Evolutionary conservation across 257 asterid genomes (phyloP).

Genomic region (Echium plantagineum): DNA sequence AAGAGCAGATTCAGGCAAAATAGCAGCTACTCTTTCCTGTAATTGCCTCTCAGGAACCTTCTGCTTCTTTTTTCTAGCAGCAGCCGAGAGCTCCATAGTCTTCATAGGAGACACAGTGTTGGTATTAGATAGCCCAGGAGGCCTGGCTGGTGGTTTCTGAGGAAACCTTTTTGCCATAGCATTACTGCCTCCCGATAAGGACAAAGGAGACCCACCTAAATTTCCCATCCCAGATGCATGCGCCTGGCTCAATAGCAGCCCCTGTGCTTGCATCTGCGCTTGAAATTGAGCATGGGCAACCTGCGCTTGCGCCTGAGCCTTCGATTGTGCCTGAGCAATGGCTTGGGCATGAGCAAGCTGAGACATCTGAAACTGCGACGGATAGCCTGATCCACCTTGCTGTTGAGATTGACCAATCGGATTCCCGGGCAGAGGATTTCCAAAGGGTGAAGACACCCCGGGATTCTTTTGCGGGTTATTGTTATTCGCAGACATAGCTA

Average conservation of each 20-base stretch:
- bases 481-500: constrained; percentile 70
- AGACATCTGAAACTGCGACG: constrained; percentile 54
- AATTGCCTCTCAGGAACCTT: constrained; percentile 88
- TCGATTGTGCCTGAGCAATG: constrained; percentile 36
- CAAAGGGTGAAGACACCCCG: constrained; percentile 79
- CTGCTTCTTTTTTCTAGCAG: constrained; percentile 90
- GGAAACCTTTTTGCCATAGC: constrained; percentile 48
- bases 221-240: constrained; percentile 46
- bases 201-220: constrained; percentile 65
- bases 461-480: constrained; percentile 58
- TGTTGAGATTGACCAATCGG: constrained; percentile 44
- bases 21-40: constrained; percentile 88
- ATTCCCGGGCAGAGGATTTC: constrained; percentile 54
- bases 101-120: constrained; percentile 62
- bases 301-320: constrained; percentile 42
- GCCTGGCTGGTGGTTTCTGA: constrained; percentile 87
- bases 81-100: constrained; percentile 63
- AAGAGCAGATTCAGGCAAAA: constrained; percentile 92
- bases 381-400: constrained; percentile 58
- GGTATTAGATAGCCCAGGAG: constrained; percentile 46
- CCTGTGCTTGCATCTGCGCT: constrained; percentile 82
- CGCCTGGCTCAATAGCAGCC: constrained; percentile 62
- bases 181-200: constrained; percentile 61
- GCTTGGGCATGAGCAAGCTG: constrained; percentile 78
- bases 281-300: constrained; percentile 62